Evolutionary conservation across 305 asterid species (phyloP).

Genomic region (Stenogyne calaminthoides): DNA sequence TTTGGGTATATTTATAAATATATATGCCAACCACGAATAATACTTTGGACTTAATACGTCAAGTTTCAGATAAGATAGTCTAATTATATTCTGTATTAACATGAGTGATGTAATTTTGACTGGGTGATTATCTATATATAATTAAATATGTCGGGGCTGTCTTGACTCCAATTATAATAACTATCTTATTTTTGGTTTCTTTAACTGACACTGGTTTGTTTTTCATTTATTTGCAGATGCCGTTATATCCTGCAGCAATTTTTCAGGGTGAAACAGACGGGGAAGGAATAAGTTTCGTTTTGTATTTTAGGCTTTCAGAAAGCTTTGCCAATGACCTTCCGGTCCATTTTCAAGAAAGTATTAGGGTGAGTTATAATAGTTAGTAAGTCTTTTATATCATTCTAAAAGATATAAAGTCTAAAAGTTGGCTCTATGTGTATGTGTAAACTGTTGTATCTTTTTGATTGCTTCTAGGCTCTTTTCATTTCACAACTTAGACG

Average conservation of each 20-base stretch:
- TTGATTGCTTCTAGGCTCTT: not conserved
- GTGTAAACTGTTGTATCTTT: not conserved
- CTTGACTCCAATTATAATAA: not conserved
- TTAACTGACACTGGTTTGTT: conserved; percentile 2
- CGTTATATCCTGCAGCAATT: conserved; percentile 77
- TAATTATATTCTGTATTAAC: too few species aligned
- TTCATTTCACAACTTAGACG: too few species aligned
- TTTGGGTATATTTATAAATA: not conserved
- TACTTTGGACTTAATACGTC: not conserved
- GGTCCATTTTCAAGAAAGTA: conserved; percentile 75
- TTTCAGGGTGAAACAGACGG: conserved; percentile 95
- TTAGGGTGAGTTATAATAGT: conserved; percentile 54
- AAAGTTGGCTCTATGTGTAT: not conserved
- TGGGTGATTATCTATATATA: not conserved
- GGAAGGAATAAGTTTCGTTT: conserved; percentile 88
- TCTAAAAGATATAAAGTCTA: not conserved
- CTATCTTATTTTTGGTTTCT: not conserved
- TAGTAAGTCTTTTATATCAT: not conserved
- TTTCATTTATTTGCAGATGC: conserved; percentile 55
- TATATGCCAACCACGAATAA: not conserved
- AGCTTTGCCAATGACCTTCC: conserved; percentile 73
- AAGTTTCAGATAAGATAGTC: too few species aligned
- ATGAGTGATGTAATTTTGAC: not conserved
- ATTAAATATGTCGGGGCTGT: not conserved
- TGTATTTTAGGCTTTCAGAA: conserved; percentile 87